Conservation (phyloP, 345 rosid species). For the Rhodamnia rubescens region DNA sequence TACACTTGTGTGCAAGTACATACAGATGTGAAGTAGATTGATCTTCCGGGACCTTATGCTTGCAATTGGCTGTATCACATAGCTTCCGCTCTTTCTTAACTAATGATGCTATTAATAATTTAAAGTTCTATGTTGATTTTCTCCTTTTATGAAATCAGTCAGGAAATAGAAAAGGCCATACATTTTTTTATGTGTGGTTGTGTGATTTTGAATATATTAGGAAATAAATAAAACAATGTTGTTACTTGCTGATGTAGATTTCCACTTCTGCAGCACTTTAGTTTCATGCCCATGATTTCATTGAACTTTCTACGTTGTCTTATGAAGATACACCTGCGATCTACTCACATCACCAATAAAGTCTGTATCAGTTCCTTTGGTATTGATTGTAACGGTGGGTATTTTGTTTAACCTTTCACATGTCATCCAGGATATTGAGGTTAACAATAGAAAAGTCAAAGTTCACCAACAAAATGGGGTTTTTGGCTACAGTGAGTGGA, state of each 20-base stretch:
- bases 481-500: conserved; percentile 52
- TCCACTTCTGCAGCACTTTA: background rate
- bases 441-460: conserved; percentile 68
- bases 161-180: background rate
- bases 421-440: conserved; percentile 55
- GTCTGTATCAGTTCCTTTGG: background rate
- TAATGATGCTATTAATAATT: background rate
- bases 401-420: background rate
- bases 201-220: background rate
- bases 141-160: background rate
- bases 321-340: background rate
- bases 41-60: background rate
- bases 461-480: conserved; percentile 45
- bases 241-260: background rate
- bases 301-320: background rate
- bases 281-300: background rate
- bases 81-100: background rate
- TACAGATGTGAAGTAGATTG: background rate
- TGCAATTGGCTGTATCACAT: background rate
- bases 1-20: background rate
- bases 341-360: background rate
- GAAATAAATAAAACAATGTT: background rate
- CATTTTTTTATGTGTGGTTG: background rate
- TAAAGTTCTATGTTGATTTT: background rate
- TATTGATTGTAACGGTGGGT: background rate